Conservation (phyloP, 2,329 filamentous ascomycete genomes). For the Penicillium griseofulvum region DNA sequence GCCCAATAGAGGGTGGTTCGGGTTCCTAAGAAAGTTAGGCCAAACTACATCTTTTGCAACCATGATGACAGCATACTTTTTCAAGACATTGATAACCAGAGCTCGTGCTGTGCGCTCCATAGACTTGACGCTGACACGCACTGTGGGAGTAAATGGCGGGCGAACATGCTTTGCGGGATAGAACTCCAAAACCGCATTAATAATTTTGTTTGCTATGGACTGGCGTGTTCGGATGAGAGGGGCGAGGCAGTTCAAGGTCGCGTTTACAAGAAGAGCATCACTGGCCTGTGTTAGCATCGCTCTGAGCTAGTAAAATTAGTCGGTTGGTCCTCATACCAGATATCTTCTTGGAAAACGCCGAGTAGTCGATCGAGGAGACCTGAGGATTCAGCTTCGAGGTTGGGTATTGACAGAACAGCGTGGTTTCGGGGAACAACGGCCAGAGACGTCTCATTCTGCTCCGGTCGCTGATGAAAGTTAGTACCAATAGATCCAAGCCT, state of each 20-base stretch:
- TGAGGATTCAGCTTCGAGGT: conserved; percentile 87
- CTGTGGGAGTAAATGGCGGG: conserved; percentile 72
- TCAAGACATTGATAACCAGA: conserved; percentile 77
- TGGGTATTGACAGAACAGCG: conserved; percentile 71
- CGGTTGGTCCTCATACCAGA: conserved; percentile 56
- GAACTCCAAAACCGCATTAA: conserved; percentile 83
- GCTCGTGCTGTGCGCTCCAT: conserved; percentile 92
- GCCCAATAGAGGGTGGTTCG: conserved; percentile 69
- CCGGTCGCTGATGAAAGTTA: conserved; percentile 55
- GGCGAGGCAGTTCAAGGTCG: conserved; percentile 84
- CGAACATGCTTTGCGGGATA: conserved; percentile 82
- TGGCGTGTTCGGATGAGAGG: conserved; percentile 79
- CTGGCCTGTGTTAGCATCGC: conserved; percentile 45
- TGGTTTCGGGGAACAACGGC: conserved; percentile 82
- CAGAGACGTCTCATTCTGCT: conserved; percentile 80
- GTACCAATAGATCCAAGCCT: conserved; percentile 4
- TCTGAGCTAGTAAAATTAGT: not conserved
- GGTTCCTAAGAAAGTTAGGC: conserved; percentile 58
- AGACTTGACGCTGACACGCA: conserved; percentile 80
- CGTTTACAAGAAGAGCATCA: conserved; percentile 84
- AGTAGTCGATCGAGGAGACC: conserved; percentile 88
- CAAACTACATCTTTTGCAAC: conserved; percentile 11
- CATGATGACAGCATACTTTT: conserved; percentile 57
- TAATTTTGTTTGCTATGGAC: conserved; percentile 76
- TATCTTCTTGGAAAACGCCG: conserved; percentile 78